Base-by-base conservation (phyloP, 225 moss, liverwort and hornwort genomes). In the Physcomitrellopsis africana region DNA sequence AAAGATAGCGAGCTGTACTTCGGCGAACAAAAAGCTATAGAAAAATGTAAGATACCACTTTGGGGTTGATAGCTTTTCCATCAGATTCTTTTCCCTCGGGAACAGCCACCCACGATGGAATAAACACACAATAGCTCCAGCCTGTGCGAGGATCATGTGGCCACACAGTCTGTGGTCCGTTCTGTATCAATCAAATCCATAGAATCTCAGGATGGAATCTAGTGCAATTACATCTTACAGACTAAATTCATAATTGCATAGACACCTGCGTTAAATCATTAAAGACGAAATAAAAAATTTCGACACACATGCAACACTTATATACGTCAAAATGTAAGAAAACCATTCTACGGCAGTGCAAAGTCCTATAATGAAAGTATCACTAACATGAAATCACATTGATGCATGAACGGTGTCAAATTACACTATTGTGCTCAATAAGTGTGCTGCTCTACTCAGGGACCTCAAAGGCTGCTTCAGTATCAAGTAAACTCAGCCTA, bases 61-160 rank as follows among this genome's bases (percentile, higher is more conserved):
- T 91, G 18, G 93, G 92, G 70, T 95, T 99, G 75, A 87, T 86
- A 71, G 85, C 67, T 69, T 85, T 85, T 62, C 93, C 99, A 52
- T 92, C 93, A 52, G 92, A 81, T 70, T 90, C 86, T 76, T 85
- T 99, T 14, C 89, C 88, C 86, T 99, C 94, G 13, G 99, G 92
- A 63, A 92, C 67, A 20, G 78, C 86, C 43, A 80, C 81, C 95
- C 95, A 99, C 20, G 90, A 95, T 55, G 99, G 99, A 59, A 99
- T 91, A 76, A 92, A 88, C 22, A 87, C 95, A 80, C 95, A 99
- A 76, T 89, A 99, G 74, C 99, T 99, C 99, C 99, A 99, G 47
- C 99, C 99, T 56, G 90, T 88, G 44, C 95, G 99, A 78, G 90
- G 89, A 81, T 99, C 95, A 76, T 93, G 90, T 52, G 95, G 99